Conservation (phyloP, 192 early-diverging fungal species). For the Rhizophagus prolifer region DNA sequence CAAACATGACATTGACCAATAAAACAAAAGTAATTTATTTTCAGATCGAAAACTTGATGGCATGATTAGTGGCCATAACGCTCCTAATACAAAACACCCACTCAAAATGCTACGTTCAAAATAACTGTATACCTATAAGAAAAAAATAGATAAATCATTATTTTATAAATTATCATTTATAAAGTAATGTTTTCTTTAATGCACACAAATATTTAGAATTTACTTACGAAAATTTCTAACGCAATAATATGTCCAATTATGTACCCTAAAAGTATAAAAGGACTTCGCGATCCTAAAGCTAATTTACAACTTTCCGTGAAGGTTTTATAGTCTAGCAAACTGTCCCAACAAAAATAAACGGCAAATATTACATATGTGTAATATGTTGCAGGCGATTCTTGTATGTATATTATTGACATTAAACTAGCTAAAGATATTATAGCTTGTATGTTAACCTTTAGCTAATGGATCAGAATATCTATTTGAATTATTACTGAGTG, state of each 20-base stretch:
- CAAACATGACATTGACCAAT: slow-evolving; percentile 71
- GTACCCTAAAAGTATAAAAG: slow-evolving; percentile 36
- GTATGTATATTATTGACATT: slow-evolving; percentile 62
- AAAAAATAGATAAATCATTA: neutral
- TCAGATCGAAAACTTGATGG: slow-evolving; percentile 47
- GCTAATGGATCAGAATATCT: neutral
- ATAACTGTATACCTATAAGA: slow-evolving; percentile 74
- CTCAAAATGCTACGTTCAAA: slow-evolving; percentile 75
- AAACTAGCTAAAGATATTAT: slow-evolving; percentile 45
- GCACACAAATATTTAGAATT: neutral
- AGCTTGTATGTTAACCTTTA: slow-evolving; percentile 43
- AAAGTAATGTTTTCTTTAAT: neutral
- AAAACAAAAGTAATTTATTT: slow-evolving; percentile 46
- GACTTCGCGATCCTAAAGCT: slow-evolving; percentile 30
- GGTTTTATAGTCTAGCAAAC: slow-evolving; percentile 41
- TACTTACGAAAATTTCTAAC: slow-evolving; percentile 76
- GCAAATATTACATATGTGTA: slow-evolving; percentile 88
- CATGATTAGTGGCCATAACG: slow-evolving; percentile 68
- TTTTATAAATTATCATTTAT: neutral
- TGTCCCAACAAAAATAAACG: slow-evolving; percentile 78
- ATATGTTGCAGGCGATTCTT: slow-evolving; percentile 81
- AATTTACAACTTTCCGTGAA: slow-evolving; percentile 31
- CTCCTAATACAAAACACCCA: slow-evolving; percentile 60
- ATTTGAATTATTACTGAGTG: neutral
- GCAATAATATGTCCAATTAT: slow-evolving; percentile 58